phyloP scores from a whole-genome alignment of 2,329 filamentous ascomycete species.

The Fusarium albosuccineum region DNA sequence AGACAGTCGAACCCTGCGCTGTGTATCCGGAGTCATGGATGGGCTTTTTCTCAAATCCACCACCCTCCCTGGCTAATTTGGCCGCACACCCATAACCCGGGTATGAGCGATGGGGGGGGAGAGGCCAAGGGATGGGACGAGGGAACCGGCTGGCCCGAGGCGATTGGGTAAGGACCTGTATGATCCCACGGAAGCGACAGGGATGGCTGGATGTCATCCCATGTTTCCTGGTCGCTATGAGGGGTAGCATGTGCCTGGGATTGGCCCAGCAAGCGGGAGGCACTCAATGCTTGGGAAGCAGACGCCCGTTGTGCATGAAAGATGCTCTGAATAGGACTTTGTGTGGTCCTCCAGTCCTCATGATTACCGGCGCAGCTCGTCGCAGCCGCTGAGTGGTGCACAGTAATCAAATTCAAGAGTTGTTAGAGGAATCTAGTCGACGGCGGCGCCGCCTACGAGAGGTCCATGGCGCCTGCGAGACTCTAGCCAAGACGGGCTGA shows the following conservation, averaged over 20 bases:
- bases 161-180: slow-evolving; percentile 1
- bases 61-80: slow-evolving; percentile 38
- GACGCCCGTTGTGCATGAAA: slow-evolving; percentile 14
- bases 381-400: slow-evolving; percentile 13
- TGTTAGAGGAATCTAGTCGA: background rate
- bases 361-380: background rate
- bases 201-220: slow-evolving; percentile 10
- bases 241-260: slow-evolving; percentile 27
- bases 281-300: slow-evolving; percentile 1
- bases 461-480: background rate
- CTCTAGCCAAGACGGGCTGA: slow-evolving; percentile 15
- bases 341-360: background rate
- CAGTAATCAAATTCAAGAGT: slow-evolving; percentile 15
- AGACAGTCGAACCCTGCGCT: slow-evolving; percentile 9
- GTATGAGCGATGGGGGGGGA: slow-evolving; percentile 23
- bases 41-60: slow-evolving; percentile 18
- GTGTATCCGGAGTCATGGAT: slow-evolving; percentile 8
- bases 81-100: slow-evolving; percentile 28
- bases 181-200: slow-evolving; percentile 1
- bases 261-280: slow-evolving; percentile 31
- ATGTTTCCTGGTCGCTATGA: slow-evolving; percentile 22
- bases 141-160: slow-evolving; percentile 26
- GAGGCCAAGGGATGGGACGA: slow-evolving; percentile 23
- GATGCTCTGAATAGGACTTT: slow-evolving; percentile 5
- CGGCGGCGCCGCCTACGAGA: slow-evolving; percentile 9